phyloP scores from a whole-genome alignment of 176 grass and related monocot genomes.

The Oryza meridionalis region DNA sequence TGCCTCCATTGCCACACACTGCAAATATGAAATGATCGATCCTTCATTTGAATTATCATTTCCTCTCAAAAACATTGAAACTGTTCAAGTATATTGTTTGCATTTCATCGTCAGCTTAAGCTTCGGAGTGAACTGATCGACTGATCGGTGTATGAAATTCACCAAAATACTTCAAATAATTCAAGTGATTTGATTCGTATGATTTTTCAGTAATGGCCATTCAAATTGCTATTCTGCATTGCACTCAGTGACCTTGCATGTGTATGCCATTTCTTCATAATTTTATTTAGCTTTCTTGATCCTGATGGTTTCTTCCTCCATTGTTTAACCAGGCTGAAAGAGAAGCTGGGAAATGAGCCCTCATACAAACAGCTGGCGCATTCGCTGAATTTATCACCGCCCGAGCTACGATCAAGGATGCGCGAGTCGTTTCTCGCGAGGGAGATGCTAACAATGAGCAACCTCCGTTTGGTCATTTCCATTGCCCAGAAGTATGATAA shows the following conservation, averaged over 20 bases:
- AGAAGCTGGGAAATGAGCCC: slow-evolving; percentile 84
- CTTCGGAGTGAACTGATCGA: not conserved
- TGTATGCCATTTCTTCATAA: not conserved
- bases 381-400: slow-evolving; percentile 60
- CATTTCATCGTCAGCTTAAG: not conserved
- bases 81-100: not conserved
- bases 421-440: slow-evolving; percentile 74
- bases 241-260: not conserved
- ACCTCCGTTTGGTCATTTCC: slow-evolving; percentile 94
- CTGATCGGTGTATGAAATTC: not conserved
- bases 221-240: not conserved
- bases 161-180: not conserved
- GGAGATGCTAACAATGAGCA: slow-evolving; percentile 91
- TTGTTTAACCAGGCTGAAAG: slow-evolving; percentile 63
- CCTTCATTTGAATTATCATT: not conserved
- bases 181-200: not conserved
- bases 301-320: not conserved
- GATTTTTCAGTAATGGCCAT: not conserved
- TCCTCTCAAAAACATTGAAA: not conserved
- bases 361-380: slow-evolving; percentile 71
- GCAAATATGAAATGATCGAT: not conserved
- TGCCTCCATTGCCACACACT: not conserved
- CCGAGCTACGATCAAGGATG: slow-evolving; percentile 66
- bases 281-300: not conserved
- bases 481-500: slow-evolving; percentile 97